Evolutionary conservation across 2,329 filamentous ascomycete genomes (phyloP).

Genomic region (Cladosporium sp.): DNA sequence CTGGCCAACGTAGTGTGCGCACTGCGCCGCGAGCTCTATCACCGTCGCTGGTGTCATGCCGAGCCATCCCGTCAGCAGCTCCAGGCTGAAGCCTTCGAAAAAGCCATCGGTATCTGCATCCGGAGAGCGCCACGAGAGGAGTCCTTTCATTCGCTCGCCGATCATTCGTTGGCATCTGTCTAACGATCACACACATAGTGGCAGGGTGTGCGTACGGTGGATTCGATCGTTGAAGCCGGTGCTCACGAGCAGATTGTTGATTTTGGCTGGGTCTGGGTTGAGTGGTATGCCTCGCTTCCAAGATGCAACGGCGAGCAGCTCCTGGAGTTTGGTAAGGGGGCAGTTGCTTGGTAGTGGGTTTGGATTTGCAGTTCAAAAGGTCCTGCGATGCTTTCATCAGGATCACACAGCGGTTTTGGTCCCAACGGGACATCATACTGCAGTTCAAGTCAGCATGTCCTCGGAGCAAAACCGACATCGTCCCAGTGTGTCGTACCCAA

Average conservation of each 20-base stretch:
- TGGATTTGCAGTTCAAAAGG: neutral
- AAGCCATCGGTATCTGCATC: neutral
- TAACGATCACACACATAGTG: neutral
- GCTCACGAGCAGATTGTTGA: neutral
- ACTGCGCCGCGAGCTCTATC: neutral
- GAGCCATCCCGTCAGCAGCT: neutral
- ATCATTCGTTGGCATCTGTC: neutral
- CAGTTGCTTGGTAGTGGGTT: neutral
- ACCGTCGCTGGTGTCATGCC: neutral
- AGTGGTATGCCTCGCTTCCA: neutral
- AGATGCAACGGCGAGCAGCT: neutral
- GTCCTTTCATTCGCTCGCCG: neutral
- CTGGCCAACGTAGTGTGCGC: neutral
- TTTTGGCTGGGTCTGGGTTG: neutral
- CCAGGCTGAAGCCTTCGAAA: neutral
- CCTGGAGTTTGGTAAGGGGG: neutral
- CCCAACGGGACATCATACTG: neutral
- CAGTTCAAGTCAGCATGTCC: neutral
- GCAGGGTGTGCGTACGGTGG: neutral
- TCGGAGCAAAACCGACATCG: fast-evolving
- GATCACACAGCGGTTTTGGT: neutral
- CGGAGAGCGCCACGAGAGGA: neutral
- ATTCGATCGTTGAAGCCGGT: neutral
- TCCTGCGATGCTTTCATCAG: neutral
- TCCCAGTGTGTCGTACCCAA: neutral